Conservation (phyloP, 768 basidiomycete genomes). For the Hericium erinaceus region DNA sequence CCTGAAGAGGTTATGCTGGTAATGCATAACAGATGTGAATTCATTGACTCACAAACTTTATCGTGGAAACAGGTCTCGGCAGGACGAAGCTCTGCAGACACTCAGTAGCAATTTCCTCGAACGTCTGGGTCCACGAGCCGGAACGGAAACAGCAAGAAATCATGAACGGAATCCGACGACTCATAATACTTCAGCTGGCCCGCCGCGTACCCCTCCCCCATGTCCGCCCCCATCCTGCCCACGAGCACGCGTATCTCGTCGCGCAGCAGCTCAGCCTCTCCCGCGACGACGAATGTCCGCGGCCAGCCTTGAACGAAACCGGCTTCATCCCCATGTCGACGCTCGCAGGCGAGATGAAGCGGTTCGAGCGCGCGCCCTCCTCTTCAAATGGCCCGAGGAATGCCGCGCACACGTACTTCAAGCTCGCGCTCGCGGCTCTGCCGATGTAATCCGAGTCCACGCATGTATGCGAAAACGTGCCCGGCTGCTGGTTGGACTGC, state of each 20-base stretch:
- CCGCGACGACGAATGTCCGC: slow-evolving; percentile 1
- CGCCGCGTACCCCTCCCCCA: background rate
- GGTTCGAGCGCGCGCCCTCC: background rate
- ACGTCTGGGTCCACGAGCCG: slow-evolving; percentile 28
- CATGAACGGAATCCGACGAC: slow-evolving; percentile 27
- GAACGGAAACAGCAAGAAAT: slow-evolving; percentile 40
- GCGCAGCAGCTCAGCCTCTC: slow-evolving; percentile 3
- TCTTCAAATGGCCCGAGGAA: background rate
- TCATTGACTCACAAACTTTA: too few relatives aligned
- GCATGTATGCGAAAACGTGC: background rate
- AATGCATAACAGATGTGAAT: too few relatives aligned
- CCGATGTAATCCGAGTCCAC: slow-evolving; percentile 1
- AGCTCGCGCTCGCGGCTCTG: background rate
- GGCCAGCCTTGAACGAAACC: slow-evolving; percentile 3
- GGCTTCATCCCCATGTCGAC: background rate
- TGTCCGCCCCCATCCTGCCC: slow-evolving; percentile 1
- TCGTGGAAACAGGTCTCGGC: too few relatives aligned
- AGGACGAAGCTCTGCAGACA: background rate
- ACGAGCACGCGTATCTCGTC: background rate
- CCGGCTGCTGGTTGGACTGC: background rate
- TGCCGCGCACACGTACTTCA: background rate
- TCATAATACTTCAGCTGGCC: slow-evolving; percentile 6
- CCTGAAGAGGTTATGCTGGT: too few relatives aligned
- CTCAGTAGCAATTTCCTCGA: slow-evolving; percentile 45
- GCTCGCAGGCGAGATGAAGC: slow-evolving; percentile 6